These are phyloP conservation scores for Aspergillus incahuasiensis DNA, from an alignment of 495 filamentous ascomycete genomes.

Conservation along the genomic window DNA sequence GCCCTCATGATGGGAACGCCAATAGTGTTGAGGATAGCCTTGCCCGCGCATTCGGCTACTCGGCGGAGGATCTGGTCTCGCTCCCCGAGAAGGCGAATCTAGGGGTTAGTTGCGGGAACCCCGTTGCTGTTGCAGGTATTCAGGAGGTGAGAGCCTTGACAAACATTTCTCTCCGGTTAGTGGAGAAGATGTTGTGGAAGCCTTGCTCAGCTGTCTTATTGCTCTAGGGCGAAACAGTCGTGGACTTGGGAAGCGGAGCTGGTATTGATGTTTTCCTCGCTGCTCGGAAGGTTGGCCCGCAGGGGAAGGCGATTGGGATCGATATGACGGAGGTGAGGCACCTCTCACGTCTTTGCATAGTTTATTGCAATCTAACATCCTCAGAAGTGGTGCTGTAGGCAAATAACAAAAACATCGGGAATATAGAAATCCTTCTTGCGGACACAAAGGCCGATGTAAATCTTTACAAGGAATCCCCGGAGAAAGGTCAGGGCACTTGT, in stretches of 20 bases:
- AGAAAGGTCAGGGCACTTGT: background rate
- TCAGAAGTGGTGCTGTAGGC: background rate
- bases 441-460: too few relatives aligned
- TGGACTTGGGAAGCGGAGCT: conserved; percentile 57
- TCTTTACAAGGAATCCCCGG: conserved; percentile 44
- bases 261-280: conserved; percentile 61
- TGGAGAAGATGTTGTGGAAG: too few relatives aligned
- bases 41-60: conserved; percentile 56
- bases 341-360: background rate
- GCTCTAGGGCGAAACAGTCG: conserved; percentile 49
- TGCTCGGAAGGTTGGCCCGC: conserved; percentile 45
- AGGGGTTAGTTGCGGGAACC: conserved; percentile 60
- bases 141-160: conserved; percentile 31
- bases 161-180: too few relatives aligned
- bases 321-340: conserved; percentile 56
- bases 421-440: background rate
- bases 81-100: conserved; percentile 54
- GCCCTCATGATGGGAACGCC: background rate
- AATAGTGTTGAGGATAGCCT: conserved; percentile 27
- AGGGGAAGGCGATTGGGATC: conserved; percentile 51
- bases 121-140: conserved; percentile 48
- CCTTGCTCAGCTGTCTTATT: background rate
- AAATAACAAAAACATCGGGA: conserved; percentile 24
- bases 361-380: background rate
- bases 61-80: conserved; percentile 43